A percentile compares a stretch with the other conserved stretches of the same genome.
Evolutionary conservation across 2,329 filamentous ascomycete genomes (phyloP).

Genomic region (Neopestalotiopsis sp.): DNA sequence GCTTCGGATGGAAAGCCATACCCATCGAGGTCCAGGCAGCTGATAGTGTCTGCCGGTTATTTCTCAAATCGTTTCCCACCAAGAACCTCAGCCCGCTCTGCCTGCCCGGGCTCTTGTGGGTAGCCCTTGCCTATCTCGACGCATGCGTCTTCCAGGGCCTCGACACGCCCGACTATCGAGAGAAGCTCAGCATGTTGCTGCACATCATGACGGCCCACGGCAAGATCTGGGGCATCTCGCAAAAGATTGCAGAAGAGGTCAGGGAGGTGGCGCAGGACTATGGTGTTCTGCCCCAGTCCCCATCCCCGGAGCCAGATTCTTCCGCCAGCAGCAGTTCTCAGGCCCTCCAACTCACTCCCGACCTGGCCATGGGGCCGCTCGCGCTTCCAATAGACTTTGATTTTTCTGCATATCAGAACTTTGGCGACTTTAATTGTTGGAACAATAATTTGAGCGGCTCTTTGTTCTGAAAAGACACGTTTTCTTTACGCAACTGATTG

Average conservation of each 20-base stretch:
- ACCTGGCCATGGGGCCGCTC: not conserved
- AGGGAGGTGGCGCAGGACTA: conserved; percentile 34
- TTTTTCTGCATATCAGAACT: not conserved
- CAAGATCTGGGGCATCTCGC: conserved; percentile 41
- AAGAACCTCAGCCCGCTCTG: conserved; percentile 34
- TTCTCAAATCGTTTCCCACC: conserved; percentile 36
- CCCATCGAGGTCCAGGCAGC: conserved; percentile 39
- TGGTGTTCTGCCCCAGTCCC: not conserved
- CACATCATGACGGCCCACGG: conserved; percentile 38
- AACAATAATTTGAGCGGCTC: not conserved
- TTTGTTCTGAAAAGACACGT: not conserved
- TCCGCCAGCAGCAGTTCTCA: not conserved
- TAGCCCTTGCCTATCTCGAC: conserved; percentile 38
- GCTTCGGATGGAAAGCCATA: conserved; percentile 37
- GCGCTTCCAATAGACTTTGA: not conserved
- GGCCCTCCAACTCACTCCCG: not conserved
- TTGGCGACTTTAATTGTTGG: conserved; percentile 8
- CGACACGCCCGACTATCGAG: conserved; percentile 37
- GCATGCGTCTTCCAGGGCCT: conserved; percentile 40
- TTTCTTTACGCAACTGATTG: too few species aligned
- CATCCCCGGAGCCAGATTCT: not conserved
- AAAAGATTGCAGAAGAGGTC: conserved; percentile 41
- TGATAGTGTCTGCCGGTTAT: conserved; percentile 37
- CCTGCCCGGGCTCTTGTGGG: conserved; percentile 29
- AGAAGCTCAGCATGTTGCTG: conserved; percentile 37